A percentile compares a stretch with the other conserved stretches of the same genome.
These are phyloP conservation scores for Diatrype stigma DNA, from an alignment of 2,329 filamentous ascomycete genomes.

Conservation along the genomic window DNA sequence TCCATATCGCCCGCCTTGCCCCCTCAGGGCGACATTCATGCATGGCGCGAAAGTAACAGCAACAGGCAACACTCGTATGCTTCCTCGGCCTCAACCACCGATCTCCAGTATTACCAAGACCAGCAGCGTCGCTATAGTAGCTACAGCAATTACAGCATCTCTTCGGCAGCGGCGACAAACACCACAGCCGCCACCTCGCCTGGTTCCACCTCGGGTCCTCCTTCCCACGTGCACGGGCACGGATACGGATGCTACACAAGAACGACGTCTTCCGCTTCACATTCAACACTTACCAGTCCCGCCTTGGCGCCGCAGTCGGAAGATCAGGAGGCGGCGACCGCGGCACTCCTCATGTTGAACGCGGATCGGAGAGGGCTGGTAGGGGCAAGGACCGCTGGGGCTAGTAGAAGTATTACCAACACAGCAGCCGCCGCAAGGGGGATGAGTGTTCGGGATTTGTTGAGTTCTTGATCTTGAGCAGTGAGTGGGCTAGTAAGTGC, in stretches of 20 bases:
- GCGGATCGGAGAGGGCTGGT: constrained; percentile 60
- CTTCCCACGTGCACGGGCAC: constrained; percentile 23
- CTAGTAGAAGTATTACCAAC: too few relatives aligned
- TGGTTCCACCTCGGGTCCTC: constrained; percentile 36
- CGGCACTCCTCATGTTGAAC: constrained; percentile 84
- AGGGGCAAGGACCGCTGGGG: not conserved
- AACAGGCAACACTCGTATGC: constrained; percentile 51
- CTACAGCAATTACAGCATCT: constrained; percentile 23
- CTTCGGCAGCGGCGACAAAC: constrained; percentile 29
- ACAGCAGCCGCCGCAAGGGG: constrained; percentile 40
- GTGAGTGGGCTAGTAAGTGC: too few relatives aligned
- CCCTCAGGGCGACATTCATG: constrained; percentile 40
- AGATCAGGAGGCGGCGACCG: constrained; percentile 79
- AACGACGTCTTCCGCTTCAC: constrained; percentile 35
- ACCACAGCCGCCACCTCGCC: too few relatives aligned
- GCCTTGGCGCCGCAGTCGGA: constrained; percentile 53
- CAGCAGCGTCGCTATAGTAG: constrained; percentile 36
- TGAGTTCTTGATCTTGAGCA: constrained; percentile 52
- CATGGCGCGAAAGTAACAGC: constrained; percentile 12
- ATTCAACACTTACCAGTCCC: constrained; percentile 56
- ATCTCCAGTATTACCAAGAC: too few relatives aligned
- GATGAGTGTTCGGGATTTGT: constrained; percentile 51
- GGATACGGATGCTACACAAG: constrained; percentile 35
- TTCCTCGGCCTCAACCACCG: constrained; percentile 42
- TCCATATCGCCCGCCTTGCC: constrained; percentile 50